A percentile compares a stretch with the other conserved stretches of the same genome.
phyloP scores from a whole-genome alignment of 2,329 filamentous ascomycete genomes.

The Hirsutella thompsonii region DNA sequence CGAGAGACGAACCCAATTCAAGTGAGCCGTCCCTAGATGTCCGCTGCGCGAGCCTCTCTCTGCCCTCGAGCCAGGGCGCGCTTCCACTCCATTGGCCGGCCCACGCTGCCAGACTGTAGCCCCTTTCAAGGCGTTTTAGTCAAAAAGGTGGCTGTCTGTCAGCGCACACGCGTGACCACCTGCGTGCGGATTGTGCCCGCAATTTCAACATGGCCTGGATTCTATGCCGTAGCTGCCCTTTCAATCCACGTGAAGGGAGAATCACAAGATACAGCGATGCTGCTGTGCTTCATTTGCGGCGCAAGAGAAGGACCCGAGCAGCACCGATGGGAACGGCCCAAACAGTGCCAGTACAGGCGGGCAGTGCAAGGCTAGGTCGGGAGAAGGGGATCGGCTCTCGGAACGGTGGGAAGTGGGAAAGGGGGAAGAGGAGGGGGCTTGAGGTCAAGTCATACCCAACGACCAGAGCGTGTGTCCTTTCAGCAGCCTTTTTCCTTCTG shows the following conservation, averaged over 20 bases:
- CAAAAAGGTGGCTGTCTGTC: not conserved
- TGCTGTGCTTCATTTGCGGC: slow-evolving; percentile 5
- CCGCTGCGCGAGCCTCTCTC: slow-evolving; percentile 6
- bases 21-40: slow-evolving; percentile 4
- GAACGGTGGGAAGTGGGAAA: not conserved
- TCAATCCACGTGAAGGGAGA: not conserved
- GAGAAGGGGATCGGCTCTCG: not conserved
- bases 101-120: not conserved
- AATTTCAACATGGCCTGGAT: slow-evolving; percentile 1
- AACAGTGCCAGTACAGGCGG: not conserved
- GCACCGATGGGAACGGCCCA: not conserved
- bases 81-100: slow-evolving; percentile 1
- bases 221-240: not conserved
- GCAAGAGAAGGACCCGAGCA: slow-evolving; percentile 3
- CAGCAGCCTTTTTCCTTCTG: slow-evolving; percentile 12
- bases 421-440: not conserved
- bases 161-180: slow-evolving; percentile 1
- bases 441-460: slow-evolving; percentile 18
- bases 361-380: not conserved
- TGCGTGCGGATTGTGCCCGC: slow-evolving; percentile 1
- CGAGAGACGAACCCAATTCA: slow-evolving; percentile 2
- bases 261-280: slow-evolving; percentile 6
- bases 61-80: not conserved
- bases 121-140: slow-evolving; percentile 1
- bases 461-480: slow-evolving; percentile 10